phyloP scores from a whole-genome alignment of 805 yeast genomes.

The Ogataea allantospora region DNA sequence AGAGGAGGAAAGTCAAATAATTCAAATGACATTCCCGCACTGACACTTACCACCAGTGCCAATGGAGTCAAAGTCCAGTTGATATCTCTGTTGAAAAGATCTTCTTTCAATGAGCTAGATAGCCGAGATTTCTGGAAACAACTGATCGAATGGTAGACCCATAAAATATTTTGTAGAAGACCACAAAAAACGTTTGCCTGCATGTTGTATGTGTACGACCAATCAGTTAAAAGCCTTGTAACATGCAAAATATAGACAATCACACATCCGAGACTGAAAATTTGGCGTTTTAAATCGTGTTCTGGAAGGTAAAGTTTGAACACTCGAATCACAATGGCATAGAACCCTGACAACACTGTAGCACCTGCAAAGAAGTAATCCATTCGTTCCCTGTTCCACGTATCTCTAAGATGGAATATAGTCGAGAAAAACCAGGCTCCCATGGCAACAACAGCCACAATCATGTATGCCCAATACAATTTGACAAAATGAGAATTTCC shows the following conservation, averaged over 20 bases:
- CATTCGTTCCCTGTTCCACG: constrained; percentile 71
- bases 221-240: constrained; percentile 59
- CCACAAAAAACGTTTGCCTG: constrained; percentile 82
- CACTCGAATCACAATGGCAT: constrained; percentile 60
- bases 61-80: constrained; percentile 54
- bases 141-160: constrained; percentile 40
- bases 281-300: constrained; percentile 28
- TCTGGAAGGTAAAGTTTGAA: constrained; percentile 51
- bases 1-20: constrained; percentile 84
- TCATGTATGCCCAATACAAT: constrained; percentile 39
- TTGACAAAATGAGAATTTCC: constrained; percentile 26
- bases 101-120: constrained; percentile 18
- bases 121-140: constrained; percentile 27
- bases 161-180: constrained; percentile 61
- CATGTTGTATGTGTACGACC: constrained; percentile 96
- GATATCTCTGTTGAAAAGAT: constrained; percentile 27
- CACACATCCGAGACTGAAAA: constrained; percentile 42
- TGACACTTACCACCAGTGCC: constrained; percentile 48
- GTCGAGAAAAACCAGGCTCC: constrained; percentile 87
- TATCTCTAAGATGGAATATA: constrained; percentile 85
- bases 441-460: constrained; percentile 64
- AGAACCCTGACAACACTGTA: constrained; percentile 79
- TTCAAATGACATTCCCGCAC: constrained; percentile 84
- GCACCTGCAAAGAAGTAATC: constrained; percentile 94
- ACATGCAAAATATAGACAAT: constrained; percentile 64